Conservation (phyloP, 768 basidiomycete genomes). For the Cantharellus cinnabarinus region DNA sequence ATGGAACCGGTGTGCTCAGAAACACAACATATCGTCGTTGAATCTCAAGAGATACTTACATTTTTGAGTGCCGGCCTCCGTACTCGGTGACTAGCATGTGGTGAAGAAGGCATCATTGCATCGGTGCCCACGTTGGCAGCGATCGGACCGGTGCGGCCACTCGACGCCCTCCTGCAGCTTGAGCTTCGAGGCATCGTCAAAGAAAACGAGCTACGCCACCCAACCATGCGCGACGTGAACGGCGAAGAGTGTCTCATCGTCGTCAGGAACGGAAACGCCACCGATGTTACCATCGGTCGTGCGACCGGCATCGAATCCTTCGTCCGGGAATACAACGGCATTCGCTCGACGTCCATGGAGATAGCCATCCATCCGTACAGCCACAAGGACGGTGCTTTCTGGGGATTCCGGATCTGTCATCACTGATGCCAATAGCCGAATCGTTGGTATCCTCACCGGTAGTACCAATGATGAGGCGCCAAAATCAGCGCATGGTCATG, state of each 20-base stretch:
- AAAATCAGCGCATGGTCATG: no score
- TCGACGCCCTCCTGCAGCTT: constrained; percentile 6
- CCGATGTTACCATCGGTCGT: constrained; percentile 21
- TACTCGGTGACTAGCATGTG: no score
- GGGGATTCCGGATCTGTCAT: constrained; percentile 20
- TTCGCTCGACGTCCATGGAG: constrained; percentile 15
- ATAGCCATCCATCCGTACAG: constrained; percentile 15
- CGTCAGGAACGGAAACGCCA: constrained; percentile 19
- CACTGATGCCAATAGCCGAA: constrained; percentile 13
- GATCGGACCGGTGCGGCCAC: no score
- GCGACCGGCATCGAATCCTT: constrained; percentile 17
- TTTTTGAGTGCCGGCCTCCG: no score
- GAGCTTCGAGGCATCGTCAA: constrained; percentile 13
- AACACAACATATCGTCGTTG: no score
- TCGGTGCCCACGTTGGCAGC: no score
- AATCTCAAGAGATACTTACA: no score
- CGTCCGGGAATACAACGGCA: constrained; percentile 8
- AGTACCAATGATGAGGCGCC: background rate
- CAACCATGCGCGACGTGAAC: constrained; percentile 16
- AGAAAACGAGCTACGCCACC: constrained; percentile 13
- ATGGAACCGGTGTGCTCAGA: no score
- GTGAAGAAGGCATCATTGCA: no score
- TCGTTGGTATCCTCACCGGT: constrained; percentile 17
- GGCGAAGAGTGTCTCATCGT: constrained; percentile 17
- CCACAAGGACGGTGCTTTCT: constrained; percentile 15